Conservation (phyloP, 225 moss, liverwort and hornwort species). For the Physcomitrium patens region DNA sequence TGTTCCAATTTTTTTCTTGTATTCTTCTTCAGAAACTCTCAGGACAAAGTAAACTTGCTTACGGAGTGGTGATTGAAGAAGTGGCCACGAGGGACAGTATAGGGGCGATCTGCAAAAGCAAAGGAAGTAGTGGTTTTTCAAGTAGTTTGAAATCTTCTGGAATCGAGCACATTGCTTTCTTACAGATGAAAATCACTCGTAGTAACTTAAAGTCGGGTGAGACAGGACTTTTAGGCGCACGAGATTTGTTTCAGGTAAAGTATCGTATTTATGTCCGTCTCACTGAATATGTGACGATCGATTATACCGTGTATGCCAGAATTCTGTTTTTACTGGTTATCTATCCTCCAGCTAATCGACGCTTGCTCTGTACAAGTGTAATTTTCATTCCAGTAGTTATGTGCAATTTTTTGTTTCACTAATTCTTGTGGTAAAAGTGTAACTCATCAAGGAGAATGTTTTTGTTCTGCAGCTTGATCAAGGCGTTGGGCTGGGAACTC, state of each 20-base stretch:
- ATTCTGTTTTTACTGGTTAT: not conserved
- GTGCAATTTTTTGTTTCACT: not conserved
- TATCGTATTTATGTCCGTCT: not conserved
- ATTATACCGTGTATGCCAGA: not conserved
- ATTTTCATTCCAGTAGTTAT: too few relatives aligned
- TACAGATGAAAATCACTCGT: constrained; percentile 70
- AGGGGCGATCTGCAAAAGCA: constrained; percentile 52
- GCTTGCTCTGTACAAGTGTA: too few relatives aligned
- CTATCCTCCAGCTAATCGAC: not conserved
- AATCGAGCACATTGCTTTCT: constrained; percentile 62
- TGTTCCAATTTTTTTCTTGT: not conserved
- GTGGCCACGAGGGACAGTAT: constrained; percentile 61
- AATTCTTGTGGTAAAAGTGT: not conserved
- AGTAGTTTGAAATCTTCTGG: constrained; percentile 27
- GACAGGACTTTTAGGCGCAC: constrained; percentile 57
- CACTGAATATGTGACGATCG: not conserved
- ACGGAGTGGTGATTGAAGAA: constrained; percentile 68
- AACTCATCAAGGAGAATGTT: not conserved
- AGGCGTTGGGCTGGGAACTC: constrained; percentile 58
- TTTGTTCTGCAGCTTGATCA: constrained; percentile 59
- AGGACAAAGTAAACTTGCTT: constrained; percentile 58
- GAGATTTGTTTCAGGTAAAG: constrained; percentile 66
- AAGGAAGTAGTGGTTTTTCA: constrained; percentile 22
- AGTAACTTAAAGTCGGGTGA: constrained; percentile 54
- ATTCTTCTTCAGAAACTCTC: constrained; percentile 54